These are phyloP conservation scores for Magnaporthales sp. DNA, from an alignment of 2,329 filamentous ascomycete genomes.

Conservation along the genomic window DNA sequence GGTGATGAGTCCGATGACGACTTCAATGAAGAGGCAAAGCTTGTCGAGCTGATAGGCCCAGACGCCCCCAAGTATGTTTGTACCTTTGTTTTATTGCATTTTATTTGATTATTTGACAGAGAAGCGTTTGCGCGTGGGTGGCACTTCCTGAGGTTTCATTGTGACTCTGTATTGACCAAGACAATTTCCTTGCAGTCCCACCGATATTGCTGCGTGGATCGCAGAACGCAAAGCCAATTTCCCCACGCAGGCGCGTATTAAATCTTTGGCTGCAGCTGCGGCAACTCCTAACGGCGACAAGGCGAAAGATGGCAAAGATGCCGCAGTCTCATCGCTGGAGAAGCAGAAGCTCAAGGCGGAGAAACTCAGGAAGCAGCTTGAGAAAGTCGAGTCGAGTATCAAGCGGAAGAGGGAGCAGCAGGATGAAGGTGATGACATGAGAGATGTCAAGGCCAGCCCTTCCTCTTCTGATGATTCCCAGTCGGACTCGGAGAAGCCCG, in stretches of 20 bases:
- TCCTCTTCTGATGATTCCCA: constrained; percentile 31
- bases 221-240: constrained; percentile 71
- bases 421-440: constrained; percentile 59
- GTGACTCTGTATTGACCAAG: neutral
- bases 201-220: constrained; percentile 72
- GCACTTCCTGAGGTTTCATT: neutral
- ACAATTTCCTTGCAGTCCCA: constrained; percentile 31
- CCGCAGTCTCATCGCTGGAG: constrained; percentile 39
- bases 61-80: constrained; percentile 45
- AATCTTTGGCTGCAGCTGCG: constrained; percentile 49
- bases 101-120: neutral
- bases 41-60: constrained; percentile 44
- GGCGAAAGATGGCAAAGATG: constrained; percentile 50
- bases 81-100: constrained; percentile 1
- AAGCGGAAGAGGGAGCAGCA: constrained; percentile 61
- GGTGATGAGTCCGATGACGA: constrained; percentile 59
- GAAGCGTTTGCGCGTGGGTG: constrained; percentile 7
- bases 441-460: constrained; percentile 33
- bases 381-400: constrained; percentile 61
- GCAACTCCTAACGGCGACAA: constrained; percentile 31
- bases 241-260: constrained; percentile 65
- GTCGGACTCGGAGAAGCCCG: constrained; percentile 49
- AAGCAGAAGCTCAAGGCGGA: constrained; percentile 48
- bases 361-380: constrained; percentile 53
- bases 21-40: constrained; percentile 58